Conservation (phyloP, 1,284 basidiomycete species). For the Rhodotorula glutinis region DNA sequence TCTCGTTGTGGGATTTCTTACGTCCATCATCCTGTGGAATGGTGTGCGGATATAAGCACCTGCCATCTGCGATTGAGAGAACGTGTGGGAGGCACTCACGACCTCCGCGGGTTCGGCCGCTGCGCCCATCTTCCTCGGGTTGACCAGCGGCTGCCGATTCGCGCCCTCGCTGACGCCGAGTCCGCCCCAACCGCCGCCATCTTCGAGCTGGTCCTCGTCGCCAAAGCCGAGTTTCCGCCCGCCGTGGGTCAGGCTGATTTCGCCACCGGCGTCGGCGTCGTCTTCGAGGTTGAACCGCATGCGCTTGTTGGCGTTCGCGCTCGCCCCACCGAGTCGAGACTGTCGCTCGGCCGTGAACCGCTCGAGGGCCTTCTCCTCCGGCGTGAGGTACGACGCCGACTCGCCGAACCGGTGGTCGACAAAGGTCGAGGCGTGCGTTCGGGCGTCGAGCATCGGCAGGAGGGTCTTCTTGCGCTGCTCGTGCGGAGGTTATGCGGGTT, state of each 20-base stretch:
- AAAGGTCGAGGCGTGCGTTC: conserved; percentile 80
- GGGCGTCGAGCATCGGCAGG: conserved; percentile 72
- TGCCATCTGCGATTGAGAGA: no score
- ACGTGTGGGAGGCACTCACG: not conserved
- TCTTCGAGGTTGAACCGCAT: conserved; percentile 85
- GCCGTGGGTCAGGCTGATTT: conserved; percentile 48
- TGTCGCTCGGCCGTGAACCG: conserved; percentile 90
- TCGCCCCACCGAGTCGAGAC: conserved; percentile 51
- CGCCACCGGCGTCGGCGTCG: conserved; percentile 60
- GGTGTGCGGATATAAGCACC: not conserved
- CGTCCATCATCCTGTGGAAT: conserved; percentile 50
- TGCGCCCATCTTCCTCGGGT: conserved; percentile 29
- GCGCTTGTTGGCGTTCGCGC: conserved; percentile 58
- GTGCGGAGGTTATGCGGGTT: not conserved
- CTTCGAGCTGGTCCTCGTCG: conserved; percentile 43
- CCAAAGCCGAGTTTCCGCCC: conserved; percentile 48
- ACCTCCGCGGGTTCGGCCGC: conserved; percentile 23
- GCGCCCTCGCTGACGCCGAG: conserved; percentile 22
- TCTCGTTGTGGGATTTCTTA: conserved; percentile 89
- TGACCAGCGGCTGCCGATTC: conserved; percentile 36
- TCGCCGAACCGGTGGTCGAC: conserved; percentile 95
- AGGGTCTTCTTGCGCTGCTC: conserved; percentile 60
- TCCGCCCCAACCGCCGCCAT: conserved; percentile 34
- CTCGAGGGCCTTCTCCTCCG: conserved; percentile 96
- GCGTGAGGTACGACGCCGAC: conserved; percentile 80